Evolutionary conservation across 2,329 filamentous ascomycete species (phyloP).

Genomic region (Elsinoe arachidis): DNA sequence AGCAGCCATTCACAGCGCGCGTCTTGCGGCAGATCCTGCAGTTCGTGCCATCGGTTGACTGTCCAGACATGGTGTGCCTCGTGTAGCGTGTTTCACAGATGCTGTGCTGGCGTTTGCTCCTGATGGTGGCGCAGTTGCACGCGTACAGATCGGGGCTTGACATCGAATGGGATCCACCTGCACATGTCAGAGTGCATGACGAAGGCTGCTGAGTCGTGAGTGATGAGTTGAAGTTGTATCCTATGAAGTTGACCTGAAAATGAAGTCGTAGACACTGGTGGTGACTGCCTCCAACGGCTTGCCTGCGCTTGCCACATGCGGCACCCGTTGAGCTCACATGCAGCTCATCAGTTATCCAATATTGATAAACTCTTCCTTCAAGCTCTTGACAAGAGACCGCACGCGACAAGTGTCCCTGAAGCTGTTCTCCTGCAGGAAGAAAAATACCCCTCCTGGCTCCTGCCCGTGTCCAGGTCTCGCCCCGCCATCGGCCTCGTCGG

Average conservation of each 20-base stretch:
- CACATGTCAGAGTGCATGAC: not conserved
- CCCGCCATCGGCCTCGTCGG: constrained; percentile 1
- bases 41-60: not conserved
- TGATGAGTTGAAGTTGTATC: not conserved
- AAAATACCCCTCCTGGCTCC: not conserved
- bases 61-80: constrained; percentile 4
- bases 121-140: constrained; percentile 4
- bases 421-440: not conserved
- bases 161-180: not conserved
- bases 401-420: not conserved
- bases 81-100: constrained; percentile 10
- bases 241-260: not conserved
- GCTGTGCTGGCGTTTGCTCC: constrained; percentile 9
- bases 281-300: not conserved
- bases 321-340: not conserved
- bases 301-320: not conserved
- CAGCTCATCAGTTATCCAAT: not conserved
- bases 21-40: not conserved
- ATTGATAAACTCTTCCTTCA: not conserved
- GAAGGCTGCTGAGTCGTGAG: not conserved
- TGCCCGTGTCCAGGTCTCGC: not conserved
- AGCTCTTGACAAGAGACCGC: not conserved
- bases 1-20: not conserved
- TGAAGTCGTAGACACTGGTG: not conserved
- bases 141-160: constrained; percentile 10